These are phyloP conservation scores for Fusarium continuum DNA, from an alignment of 2,329 filamentous ascomycete genomes.

Conservation along the genomic window DNA sequence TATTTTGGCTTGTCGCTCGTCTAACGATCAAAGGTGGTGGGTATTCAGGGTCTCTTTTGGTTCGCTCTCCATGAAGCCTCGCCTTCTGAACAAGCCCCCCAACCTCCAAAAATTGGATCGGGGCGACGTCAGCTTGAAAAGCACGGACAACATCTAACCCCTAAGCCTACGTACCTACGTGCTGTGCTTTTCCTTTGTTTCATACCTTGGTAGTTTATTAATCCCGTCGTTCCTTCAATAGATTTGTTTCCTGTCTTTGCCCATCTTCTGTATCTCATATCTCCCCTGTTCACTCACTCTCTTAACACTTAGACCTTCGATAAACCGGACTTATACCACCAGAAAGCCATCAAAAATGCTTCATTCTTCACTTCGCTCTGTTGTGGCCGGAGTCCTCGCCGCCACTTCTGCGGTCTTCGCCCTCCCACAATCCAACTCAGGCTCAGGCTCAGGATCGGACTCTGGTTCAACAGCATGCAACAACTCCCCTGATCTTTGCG, in stretches of 20 bases:
- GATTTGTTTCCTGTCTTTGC: constrained; percentile 3
- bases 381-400: constrained; percentile 32
- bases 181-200: constrained; percentile 21
- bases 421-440: constrained; percentile 38
- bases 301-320: not conserved
- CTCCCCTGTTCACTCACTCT: not conserved
- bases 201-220: constrained; percentile 25
- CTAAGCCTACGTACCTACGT: constrained; percentile 12
- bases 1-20: constrained; percentile 23
- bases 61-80: constrained; percentile 1
- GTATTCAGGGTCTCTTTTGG: constrained; percentile 6
- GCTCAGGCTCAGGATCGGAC: constrained; percentile 26
- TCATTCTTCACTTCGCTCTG: constrained; percentile 37
- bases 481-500: constrained; percentile 80
- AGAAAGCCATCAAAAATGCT: constrained; percentile 28
- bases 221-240: constrained; percentile 4
- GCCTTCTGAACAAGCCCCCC: constrained; percentile 2
- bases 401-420: constrained; percentile 38
- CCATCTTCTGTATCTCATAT: not conserved
- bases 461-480: constrained; percentile 71
- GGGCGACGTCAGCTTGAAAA: constrained; percentile 42
- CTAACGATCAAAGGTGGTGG: constrained; percentile 17
- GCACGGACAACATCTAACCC: constrained; percentile 26
- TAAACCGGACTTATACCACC: not conserved
- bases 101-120: constrained; percentile 34